A percentile compares a stretch with the other conserved stretches of the same genome.
Evolutionary conservation across 768 basidiomycete species (phyloP).

Genomic region (Chlorophyllum brunneum): DNA sequence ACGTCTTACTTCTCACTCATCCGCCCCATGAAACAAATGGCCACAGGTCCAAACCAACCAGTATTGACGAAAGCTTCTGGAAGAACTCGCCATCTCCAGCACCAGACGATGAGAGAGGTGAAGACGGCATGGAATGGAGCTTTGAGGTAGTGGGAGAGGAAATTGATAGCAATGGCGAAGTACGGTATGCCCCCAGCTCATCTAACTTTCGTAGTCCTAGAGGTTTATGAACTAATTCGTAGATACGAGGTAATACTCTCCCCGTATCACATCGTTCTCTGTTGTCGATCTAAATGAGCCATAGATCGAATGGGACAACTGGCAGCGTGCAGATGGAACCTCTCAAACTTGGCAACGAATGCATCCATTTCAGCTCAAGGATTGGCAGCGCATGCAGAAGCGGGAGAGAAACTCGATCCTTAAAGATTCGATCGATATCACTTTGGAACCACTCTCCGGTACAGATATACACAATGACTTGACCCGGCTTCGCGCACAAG

Average conservation of each 20-base stretch:
- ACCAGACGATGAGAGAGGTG: conserved; percentile 18
- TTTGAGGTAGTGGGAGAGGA: conserved; percentile 38
- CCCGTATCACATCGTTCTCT: not conserved
- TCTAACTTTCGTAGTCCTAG: not conserved
- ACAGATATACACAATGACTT: conserved; percentile 39
- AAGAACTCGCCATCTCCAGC: conserved; percentile 8
- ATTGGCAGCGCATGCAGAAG: conserved; percentile 32
- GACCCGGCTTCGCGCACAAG: conserved; percentile 41
- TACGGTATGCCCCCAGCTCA: conserved; percentile 24
- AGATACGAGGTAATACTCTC: conserved; percentile 28
- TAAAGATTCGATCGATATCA: conserved; percentile 30
- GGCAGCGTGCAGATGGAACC: conserved; percentile 48
- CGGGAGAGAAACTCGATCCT: conserved; percentile 26
- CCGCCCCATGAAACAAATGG: too few species aligned
- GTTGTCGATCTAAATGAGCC: not conserved
- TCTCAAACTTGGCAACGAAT: conserved; percentile 50
- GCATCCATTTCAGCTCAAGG: conserved; percentile 14
- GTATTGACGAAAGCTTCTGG: conserved; percentile 4
- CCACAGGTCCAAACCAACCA: too few species aligned
- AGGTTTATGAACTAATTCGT: not conserved
- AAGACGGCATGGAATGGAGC: conserved; percentile 22
- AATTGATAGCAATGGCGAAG: conserved; percentile 26
- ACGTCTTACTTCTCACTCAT: too few species aligned
- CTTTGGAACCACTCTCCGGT: conserved; percentile 27
- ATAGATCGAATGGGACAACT: conserved; percentile 50